Evolutionary conservation across 2,329 filamentous ascomycete genomes (phyloP).

Genomic region (Ophiocordyceps sinensis): DNA sequence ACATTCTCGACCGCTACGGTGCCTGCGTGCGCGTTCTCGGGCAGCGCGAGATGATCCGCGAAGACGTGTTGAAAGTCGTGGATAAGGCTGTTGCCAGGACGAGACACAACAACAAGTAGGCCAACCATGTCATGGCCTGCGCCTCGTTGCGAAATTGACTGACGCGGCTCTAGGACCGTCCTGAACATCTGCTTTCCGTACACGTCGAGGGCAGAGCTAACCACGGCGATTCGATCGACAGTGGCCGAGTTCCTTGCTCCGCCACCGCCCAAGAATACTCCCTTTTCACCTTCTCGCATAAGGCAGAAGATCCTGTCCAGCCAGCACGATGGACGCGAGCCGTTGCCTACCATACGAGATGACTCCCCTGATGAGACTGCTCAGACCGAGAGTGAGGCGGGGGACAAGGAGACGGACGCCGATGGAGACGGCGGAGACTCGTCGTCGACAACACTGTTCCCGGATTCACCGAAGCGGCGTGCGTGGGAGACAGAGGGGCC

Average conservation of each 20-base stretch:
- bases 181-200: conserved; percentile 98
- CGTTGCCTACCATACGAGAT: conserved; percentile 34
- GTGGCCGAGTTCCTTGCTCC: conserved; percentile 76
- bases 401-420: conserved; percentile 18
- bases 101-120: conserved; percentile 67
- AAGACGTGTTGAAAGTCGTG: conserved; percentile 78
- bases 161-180: conserved; percentile 25
- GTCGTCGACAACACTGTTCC: conserved; percentile 44
- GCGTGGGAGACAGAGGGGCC: conserved; percentile 16
- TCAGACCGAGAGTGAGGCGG: conserved; percentile 28
- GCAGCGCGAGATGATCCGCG: conserved; percentile 67
- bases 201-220: conserved; percentile 90
- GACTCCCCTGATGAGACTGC: conserved; percentile 25
- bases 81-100: conserved; percentile 79
- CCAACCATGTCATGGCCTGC: no score
- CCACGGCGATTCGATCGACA: conserved; percentile 72
- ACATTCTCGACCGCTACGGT: conserved; percentile 83
- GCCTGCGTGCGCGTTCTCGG: conserved; percentile 77
- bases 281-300: conserved; percentile 81
- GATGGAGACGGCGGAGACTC: conserved; percentile 41
- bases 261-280: conserved; percentile 46
- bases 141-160: conserved; percentile 1
- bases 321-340: conserved; percentile 35
- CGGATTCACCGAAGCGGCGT: conserved; percentile 33
- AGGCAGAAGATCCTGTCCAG: conserved; percentile 69